phyloP scores from a whole-genome alignment of 495 filamentous ascomycete species.

The Penicillium antarcticum region DNA sequence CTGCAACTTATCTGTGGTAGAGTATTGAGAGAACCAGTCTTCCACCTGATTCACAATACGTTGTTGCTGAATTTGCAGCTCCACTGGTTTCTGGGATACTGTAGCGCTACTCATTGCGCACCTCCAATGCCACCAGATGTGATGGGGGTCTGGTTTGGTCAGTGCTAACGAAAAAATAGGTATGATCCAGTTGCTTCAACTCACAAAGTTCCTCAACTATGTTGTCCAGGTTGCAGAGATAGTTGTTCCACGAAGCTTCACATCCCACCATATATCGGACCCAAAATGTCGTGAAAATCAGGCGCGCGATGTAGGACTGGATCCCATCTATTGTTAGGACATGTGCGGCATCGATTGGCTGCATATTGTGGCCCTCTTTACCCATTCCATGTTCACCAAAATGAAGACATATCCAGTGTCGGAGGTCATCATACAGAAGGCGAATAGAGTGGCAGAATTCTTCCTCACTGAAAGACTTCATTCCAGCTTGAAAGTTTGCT shows the following conservation, averaged over 20 bases:
- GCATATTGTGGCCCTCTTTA: not conserved
- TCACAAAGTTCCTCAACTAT: not conserved
- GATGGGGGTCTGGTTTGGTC: not conserved
- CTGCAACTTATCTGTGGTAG: not conserved
- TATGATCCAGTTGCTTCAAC: not conserved
- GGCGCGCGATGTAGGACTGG: not conserved
- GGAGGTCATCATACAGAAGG: not conserved
- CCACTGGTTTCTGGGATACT: not conserved
- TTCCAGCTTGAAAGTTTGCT: not conserved
- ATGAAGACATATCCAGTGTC: not conserved
- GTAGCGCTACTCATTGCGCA: not conserved
- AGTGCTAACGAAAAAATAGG: not conserved
- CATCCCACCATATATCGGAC: not conserved
- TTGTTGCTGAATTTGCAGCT: not conserved
- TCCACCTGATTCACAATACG: not conserved
- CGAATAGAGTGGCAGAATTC: not conserved
- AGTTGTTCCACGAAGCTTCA: not conserved
- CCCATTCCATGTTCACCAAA: not conserved
- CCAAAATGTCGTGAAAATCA: constrained; percentile 1
- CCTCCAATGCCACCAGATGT: not conserved
- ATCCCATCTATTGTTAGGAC: not conserved
- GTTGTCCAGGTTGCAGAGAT: not conserved
- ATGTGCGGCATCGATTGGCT: not conserved
- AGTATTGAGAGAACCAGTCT: not conserved
- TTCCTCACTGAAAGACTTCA: not conserved